These are phyloP conservation scores for Apiospora aurea DNA, from an alignment of 2,329 filamentous ascomycete species.

Conservation along the genomic window DNA sequence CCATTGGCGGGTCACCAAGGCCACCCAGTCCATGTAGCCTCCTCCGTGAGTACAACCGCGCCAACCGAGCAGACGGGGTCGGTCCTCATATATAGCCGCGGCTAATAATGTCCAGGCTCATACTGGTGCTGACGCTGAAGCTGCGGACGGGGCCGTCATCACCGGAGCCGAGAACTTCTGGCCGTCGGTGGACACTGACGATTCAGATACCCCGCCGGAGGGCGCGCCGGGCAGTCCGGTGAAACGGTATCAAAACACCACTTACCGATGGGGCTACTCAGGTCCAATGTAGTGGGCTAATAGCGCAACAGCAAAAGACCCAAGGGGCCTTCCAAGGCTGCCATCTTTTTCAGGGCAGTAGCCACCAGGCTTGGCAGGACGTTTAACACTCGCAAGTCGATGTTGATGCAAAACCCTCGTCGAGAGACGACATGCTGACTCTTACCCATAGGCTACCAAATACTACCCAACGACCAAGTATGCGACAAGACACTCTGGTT, in stretches of 20 bases:
- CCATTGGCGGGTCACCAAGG: too few species aligned
- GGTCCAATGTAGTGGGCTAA: not conserved
- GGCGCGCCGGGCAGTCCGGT: not conserved
- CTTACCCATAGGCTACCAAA: constrained; percentile 27
- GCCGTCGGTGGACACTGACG: constrained; percentile 35
- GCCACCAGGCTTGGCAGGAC: constrained; percentile 34
- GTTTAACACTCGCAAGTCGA: constrained; percentile 29
- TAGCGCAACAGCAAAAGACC: not conserved
- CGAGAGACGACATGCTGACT: too few species aligned
- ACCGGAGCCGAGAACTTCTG: constrained; percentile 33
- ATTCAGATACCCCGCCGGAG: constrained; percentile 29
- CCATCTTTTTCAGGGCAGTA: constrained; percentile 33
- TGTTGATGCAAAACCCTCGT: too few species aligned
- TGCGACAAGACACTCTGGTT: not conserved
- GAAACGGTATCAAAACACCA: not conserved
- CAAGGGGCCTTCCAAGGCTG: constrained; percentile 26
- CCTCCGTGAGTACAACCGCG: too few species aligned
- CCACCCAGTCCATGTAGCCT: too few species aligned
- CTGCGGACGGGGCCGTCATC: constrained; percentile 23
- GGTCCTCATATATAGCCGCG: too few species aligned
- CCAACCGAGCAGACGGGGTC: too few species aligned
- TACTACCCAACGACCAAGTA: constrained; percentile 36
- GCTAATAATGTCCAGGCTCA: not conserved
- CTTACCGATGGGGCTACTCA: too few species aligned
- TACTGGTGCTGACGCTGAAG: not conserved